Evolutionary conservation across 306 rosid genomes (phyloP).

Genomic region (Urtica urens): DNA sequence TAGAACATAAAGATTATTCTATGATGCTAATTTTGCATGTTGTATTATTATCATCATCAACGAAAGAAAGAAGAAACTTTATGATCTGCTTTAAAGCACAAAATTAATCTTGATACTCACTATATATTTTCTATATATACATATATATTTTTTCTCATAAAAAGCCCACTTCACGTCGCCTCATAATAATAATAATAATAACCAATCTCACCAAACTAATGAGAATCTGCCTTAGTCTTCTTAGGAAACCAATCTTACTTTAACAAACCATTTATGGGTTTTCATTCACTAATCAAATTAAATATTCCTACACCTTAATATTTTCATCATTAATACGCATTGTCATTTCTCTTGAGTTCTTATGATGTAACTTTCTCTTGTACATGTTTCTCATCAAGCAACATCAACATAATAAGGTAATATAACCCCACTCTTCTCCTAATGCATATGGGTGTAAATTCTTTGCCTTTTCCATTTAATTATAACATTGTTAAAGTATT

Average conservation of each 20-base stretch:
- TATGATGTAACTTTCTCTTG: no score
- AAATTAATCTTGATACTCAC: not conserved
- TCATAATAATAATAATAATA: not conserved
- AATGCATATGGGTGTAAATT: no score
- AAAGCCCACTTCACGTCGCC: constrained; percentile 1
- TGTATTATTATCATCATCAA: not conserved
- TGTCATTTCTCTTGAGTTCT: not conserved
- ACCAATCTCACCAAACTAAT: not conserved
- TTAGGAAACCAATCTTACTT: constrained; percentile 11
- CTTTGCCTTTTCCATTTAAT: constrained; percentile 1
- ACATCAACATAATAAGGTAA: no score
- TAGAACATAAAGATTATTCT: constrained; percentile 4
- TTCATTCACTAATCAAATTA: constrained; percentile 5
- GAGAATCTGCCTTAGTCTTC: not conserved
- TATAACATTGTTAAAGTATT: not conserved
- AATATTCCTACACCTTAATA: not conserved
- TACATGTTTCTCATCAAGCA: no score
- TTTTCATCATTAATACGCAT: not conserved
- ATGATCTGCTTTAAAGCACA: not conserved
- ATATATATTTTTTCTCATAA: no score
- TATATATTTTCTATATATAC: no score
- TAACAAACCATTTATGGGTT: constrained; percentile 9
- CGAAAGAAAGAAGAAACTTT: not conserved
- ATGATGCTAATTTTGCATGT: not conserved
- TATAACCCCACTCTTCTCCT: no score